Base-by-base conservation (phyloP, 2,329 filamentous ascomycete species). In the Mycosphaerella arachidis region DNA sequence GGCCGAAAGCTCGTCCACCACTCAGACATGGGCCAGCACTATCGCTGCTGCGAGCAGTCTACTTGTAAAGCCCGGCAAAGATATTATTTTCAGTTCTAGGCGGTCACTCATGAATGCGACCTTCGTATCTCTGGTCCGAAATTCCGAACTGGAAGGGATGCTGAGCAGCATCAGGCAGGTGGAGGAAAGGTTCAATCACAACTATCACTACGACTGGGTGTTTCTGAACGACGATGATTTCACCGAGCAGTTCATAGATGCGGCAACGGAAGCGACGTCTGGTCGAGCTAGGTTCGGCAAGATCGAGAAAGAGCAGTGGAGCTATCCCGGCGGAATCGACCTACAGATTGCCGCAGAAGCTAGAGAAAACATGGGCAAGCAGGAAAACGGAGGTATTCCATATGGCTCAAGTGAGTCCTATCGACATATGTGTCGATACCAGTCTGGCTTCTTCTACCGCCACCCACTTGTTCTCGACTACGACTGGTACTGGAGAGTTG, bases 401-500 rank as follows among this genome's bases (percentile, higher is more conserved):
- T 24, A 24, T 24, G 24, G 24, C 24, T 24, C 24, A 3, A 24
- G 24, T 24, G 92, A 10, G 79, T 96, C 78, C 79, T 99, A 99
- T 81, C 87, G 94, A 65, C 95, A 99, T 82, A 99, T 99, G 94
- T 99, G 94, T 78, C 91, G 94, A 66, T 99, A 96, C 74, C 94
- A 99, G 78, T 97, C 93, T 8, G 94, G 94, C 43, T 99, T 99
- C 83, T 99, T 99, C 84, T 99, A 97, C 86, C 91, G 89, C 63
- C 94, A 99, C 75, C 84, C 86, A 33, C 80, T 97, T 67, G 92
- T 99, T 90, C 79, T 90, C 75, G 92, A 97, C 75, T 99, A 96
- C 77, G 94, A 99, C 74, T 99, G 91, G 85, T 99, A 99, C 84
- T 99, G 94, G 94, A 91, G 95, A 68, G 94, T 99, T 13, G 94